Evolutionary conservation across 2,329 filamentous ascomycete genomes (phyloP), one percentile per base, ranked within the genome.

Genomic region (Podosphaera aphanis): DNA sequence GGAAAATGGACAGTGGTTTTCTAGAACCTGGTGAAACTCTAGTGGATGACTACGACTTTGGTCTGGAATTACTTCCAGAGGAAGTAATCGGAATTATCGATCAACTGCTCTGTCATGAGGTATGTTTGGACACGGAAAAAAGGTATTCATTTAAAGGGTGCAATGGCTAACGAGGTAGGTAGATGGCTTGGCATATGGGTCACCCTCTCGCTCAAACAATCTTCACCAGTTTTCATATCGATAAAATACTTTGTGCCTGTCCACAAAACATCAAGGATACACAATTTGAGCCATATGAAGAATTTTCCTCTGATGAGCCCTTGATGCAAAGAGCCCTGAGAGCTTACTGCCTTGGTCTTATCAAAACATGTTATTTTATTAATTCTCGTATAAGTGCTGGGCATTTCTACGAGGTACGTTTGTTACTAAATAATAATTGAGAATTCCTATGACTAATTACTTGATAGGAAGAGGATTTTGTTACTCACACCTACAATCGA

Each of bases 181-280:
- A 90, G 79, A 92, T 93, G 74, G 83, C 85, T 50, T 98, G 92
- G 86, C 85, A 95, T 59, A 75, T 83, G 54, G 90, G 92, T n/a
- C 86, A 93, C 57, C 85, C 90, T 1, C 71, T 98, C 7, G 92
- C 88, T 1, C 90, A 95, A 60, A 95, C 90, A 0, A 65, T 98
- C 1, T 85, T 95, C 59, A 94, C 86, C 4, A 93, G 84, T 45
- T 69, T 93, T 29, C 90, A 98, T 60, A 73, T 95, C 47, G 86
- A 94, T 55, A 76, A 75, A 43, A 67, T 98, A 15, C 65, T 93
- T 49, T 80, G 77, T 63, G 78, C 82, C 0, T 68, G 71, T 25
- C 78, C 82, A 3, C 65, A 63, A 31, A 70, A 61, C 4, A 63
- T 92, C 21, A 64, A 76, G 2, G 56, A 53, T 39, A 54, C 49